These are phyloP conservation scores for Chenopodium formosanum DNA, from an alignment of 148 eudicot genomes.

Conservation along the genomic window DNA sequence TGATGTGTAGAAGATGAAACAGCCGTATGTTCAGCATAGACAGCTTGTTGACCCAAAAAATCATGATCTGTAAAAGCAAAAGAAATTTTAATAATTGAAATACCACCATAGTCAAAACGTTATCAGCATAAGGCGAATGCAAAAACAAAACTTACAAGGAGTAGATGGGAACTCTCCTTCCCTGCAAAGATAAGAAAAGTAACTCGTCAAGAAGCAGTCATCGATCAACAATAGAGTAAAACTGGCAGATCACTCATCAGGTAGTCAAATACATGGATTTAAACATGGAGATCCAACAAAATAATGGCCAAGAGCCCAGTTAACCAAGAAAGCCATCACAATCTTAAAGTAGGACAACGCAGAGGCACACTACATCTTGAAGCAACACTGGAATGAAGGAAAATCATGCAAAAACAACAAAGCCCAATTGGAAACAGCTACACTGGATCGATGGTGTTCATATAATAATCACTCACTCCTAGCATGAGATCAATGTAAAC, in stretches of 20 bases:
- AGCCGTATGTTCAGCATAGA: constrained; percentile 73
- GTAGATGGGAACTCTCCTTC: constrained; percentile 65
- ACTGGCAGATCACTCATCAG: neutral
- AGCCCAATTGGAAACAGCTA: neutral
- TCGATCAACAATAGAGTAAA: neutral
- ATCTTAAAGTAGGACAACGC: neutral
- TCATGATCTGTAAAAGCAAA: constrained; percentile 65
- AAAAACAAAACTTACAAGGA: constrained; percentile 59
- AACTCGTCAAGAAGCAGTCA: constrained; percentile 22
- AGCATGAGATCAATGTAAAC: neutral
- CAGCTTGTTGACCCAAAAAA: constrained; percentile 69
- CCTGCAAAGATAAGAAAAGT: constrained; percentile 41
- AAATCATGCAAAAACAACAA: neutral
- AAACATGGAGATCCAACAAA: neutral
- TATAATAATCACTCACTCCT: neutral
- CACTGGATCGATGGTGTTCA: neutral
- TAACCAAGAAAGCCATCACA: neutral
- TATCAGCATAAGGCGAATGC: neutral
- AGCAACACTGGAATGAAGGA: too few relatives aligned
- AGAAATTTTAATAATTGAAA: neutral
- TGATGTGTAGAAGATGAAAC: constrained; percentile 72
- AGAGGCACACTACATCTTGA: neutral
- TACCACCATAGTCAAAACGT: neutral
- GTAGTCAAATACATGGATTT: too few relatives aligned
- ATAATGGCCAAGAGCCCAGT: neutral